A percentile compares a stretch with the other conserved stretches of the same genome.
phyloP scores from a whole-genome alignment of 2,329 filamentous ascomycete genomes.

The Microcyclosporella mali region DNA sequence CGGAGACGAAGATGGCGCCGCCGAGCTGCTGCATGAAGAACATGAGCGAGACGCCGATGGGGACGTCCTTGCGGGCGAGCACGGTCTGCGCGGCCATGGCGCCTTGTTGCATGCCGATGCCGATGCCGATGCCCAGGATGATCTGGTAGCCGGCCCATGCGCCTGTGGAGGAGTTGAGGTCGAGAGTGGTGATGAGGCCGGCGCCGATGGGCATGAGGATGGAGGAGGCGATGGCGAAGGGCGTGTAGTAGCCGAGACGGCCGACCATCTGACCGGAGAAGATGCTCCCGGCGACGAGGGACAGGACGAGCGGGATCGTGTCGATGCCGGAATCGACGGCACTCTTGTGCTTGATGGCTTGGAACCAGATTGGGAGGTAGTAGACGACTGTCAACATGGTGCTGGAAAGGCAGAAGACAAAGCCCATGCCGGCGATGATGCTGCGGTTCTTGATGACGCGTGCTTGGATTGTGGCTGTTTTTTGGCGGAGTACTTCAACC shows the following conservation, averaged over 20 bases:
- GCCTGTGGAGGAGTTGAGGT: constrained; percentile 31
- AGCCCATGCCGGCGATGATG: constrained; percentile 36
- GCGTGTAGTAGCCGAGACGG: constrained; percentile 44
- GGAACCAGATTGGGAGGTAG: constrained; percentile 40
- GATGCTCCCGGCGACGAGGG: constrained; percentile 39
- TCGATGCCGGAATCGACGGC: constrained; percentile 43
- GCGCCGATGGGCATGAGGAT: constrained; percentile 41
- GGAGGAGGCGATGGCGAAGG: constrained; percentile 38
- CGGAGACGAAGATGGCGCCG: constrained; percentile 39
- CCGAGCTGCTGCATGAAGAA: constrained; percentile 41
- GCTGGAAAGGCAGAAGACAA: constrained; percentile 19
- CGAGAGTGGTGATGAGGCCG: constrained; percentile 41
- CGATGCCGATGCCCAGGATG: constrained; percentile 40
- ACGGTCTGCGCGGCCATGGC: constrained; percentile 37
- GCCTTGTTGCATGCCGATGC: constrained; percentile 38
- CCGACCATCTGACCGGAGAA: constrained; percentile 36
- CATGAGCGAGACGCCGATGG: constrained; percentile 34
- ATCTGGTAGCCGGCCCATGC: constrained; percentile 48
- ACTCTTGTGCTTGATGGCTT: constrained; percentile 41
- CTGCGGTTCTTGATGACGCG: constrained; percentile 41
- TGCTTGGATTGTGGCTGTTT: constrained; percentile 39
- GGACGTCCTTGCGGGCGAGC: constrained; percentile 34
- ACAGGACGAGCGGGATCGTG: constrained; percentile 37
- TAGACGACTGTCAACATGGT: constrained; percentile 3
- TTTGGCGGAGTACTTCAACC: constrained; percentile 37